Conservation (phyloP, 495 filamentous ascomycete species). For the Pyronema domesticum region DNA sequence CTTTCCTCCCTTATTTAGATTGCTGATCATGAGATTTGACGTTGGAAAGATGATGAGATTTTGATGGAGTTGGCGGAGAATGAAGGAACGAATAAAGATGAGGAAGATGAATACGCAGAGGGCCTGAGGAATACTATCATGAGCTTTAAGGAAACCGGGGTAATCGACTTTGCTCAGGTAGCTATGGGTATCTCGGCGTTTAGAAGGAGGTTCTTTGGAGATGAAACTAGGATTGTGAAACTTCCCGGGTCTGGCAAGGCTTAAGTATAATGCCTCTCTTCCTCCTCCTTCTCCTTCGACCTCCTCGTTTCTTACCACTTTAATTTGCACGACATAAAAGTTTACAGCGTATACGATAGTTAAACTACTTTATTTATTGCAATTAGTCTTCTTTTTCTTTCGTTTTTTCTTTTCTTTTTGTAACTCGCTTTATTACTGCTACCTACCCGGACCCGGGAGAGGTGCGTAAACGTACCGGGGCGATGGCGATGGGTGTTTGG, state of each 20-base stretch:
- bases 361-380: too few relatives aligned
- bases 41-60: constrained; percentile 63
- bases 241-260: not conserved
- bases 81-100: constrained; percentile 52
- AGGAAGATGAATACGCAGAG: constrained; percentile 50
- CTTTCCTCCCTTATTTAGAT: constrained; percentile 26
- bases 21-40: constrained; percentile 44
- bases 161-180: constrained; percentile 66
- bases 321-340: too few relatives aligned
- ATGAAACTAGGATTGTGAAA: constrained; percentile 4
- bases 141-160: constrained; percentile 51
- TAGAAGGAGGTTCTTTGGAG: constrained; percentile 29
- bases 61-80: constrained; percentile 63
- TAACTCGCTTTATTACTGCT: too few relatives aligned
- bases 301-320: too few relatives aligned
- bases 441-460: too few relatives aligned
- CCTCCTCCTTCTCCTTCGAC: too few relatives aligned
- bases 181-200: constrained; percentile 66
- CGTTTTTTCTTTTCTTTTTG: too few relatives aligned
- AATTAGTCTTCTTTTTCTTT: too few relatives aligned
- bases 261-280: too few relatives aligned
- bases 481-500: too few relatives aligned
- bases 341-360: too few relatives aligned
- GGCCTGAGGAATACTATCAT: constrained; percentile 62
- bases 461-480: too few relatives aligned